These are phyloP conservation scores for Penicillium paneum DNA, from an alignment of 2,329 filamentous ascomycete genomes.

Conservation along the genomic window DNA sequence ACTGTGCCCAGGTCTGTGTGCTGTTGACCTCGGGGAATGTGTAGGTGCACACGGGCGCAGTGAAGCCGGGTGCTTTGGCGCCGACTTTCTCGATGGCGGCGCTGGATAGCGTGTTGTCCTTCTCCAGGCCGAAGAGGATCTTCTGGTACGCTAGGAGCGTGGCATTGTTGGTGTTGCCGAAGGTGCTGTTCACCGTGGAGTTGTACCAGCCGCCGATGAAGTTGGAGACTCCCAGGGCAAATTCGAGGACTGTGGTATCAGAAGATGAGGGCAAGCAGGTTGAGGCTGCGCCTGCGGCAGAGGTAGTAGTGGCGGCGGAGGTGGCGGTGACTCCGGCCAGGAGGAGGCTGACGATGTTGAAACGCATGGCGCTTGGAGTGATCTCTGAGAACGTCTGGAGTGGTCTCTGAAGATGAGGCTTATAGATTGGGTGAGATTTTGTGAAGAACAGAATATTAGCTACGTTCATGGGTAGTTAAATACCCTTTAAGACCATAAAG, in stretches of 20 bases:
- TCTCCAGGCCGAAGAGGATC: constrained; percentile 22
- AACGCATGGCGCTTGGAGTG: constrained; percentile 16
- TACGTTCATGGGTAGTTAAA: not conserved
- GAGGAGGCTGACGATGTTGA: constrained; percentile 18
- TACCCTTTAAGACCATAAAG: not conserved
- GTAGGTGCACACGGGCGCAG: constrained; percentile 22
- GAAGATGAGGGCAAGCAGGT: constrained; percentile 21
- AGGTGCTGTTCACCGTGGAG: constrained; percentile 21
- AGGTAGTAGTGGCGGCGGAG: constrained; percentile 3
- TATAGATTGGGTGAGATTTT: too few species aligned
- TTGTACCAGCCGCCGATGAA: constrained; percentile 29
- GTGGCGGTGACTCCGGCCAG: constrained; percentile 17
- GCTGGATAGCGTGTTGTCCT: constrained; percentile 24
- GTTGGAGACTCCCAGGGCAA: constrained; percentile 23
- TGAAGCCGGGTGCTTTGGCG: constrained; percentile 15
- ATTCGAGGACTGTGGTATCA: constrained; percentile 23
- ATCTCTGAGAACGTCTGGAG: too few species aligned
- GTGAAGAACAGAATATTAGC: not conserved
- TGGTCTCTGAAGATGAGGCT: too few species aligned
- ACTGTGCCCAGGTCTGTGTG: constrained; percentile 18
- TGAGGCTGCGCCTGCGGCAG: constrained; percentile 9
- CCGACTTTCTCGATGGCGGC: constrained; percentile 25
- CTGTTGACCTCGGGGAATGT: constrained; percentile 17
- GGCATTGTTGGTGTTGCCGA: constrained; percentile 18
- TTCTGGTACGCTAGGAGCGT: constrained; percentile 20